phyloP scores from a whole-genome alignment of 768 basidiomycete genomes.

The Coprinopsis cinerea region DNA sequence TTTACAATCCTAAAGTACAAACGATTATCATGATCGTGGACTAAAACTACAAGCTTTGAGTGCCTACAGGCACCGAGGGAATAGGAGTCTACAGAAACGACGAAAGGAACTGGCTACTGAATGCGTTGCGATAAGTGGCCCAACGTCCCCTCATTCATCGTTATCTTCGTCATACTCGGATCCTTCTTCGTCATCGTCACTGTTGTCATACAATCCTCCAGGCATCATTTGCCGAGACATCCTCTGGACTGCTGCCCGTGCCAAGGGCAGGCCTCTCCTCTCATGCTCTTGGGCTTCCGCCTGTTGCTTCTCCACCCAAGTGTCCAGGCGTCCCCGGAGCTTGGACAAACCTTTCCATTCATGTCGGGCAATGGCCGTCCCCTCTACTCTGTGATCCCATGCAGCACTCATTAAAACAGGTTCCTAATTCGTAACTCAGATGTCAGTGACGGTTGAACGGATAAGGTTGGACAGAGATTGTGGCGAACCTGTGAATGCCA shows the following conservation, averaged over 20 bases:
- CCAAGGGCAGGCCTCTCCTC: no score
- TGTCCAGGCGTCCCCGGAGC: conserved; percentile 58
- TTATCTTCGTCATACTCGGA: conserved; percentile 12
- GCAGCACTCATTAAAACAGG: conserved; percentile 89
- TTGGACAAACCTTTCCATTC: conserved; percentile 94
- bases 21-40: no score
- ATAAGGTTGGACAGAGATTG: background rate
- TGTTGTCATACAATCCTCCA: conserved; percentile 7
- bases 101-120: no score
- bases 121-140: no score
- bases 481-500: conserved; percentile 78
- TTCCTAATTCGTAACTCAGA: conserved; percentile 39
- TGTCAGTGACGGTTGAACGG: background rate
- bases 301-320: conserved; percentile 58
- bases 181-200: conserved; percentile 9
- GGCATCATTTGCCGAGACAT: conserved; percentile 7
- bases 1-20: background rate
- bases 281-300: conserved; percentile 20
- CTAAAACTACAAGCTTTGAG: background rate
- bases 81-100: no score
- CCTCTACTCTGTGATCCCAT: conserved; percentile 65
- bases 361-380: conserved; percentile 83
- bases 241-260: conserved; percentile 1
- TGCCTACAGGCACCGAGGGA: background rate
- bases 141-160: conserved; percentile 3